A percentile compares a stretch with the other conserved stretches of the same genome.
Evolutionary conservation across 495 filamentous ascomycete species (phyloP).

Genomic region (Aspergillus sclerotioniger): DNA sequence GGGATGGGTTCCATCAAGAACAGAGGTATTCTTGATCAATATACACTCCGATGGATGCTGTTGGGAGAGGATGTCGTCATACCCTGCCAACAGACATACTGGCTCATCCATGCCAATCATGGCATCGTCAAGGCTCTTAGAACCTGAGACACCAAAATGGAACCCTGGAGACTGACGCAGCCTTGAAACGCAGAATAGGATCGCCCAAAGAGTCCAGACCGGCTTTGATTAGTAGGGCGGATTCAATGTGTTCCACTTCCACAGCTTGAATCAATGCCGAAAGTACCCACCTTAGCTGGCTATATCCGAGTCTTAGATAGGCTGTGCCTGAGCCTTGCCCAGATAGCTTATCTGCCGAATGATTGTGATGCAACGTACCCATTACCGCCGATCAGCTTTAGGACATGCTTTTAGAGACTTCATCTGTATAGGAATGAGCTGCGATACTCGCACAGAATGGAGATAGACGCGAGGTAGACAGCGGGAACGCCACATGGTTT

Average conservation of each 20-base stretch:
- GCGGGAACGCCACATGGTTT: background rate
- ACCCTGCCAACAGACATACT: background rate
- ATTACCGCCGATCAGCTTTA: background rate
- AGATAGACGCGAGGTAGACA: no score
- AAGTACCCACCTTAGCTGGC: background rate
- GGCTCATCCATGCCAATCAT: background rate
- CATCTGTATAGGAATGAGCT: no score
- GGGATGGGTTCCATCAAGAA: background rate
- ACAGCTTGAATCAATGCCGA: background rate
- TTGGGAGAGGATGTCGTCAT: background rate
- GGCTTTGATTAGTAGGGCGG: background rate
- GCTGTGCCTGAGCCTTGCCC: background rate
- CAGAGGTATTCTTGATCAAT: background rate
- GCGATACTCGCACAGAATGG: no score
- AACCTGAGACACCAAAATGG: no score
- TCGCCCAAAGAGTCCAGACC: background rate
- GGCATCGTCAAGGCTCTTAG: no score
- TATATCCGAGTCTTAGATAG: background rate
- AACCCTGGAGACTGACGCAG: background rate
- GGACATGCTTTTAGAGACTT: background rate
- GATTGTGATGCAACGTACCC: background rate
- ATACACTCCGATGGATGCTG: background rate
- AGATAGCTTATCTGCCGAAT: background rate
- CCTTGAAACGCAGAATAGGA: background rate
- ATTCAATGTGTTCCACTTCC: background rate